Conservation (phyloP, 2,329 filamentous ascomycete species). For the Ophiocordyceps camponoti-rufipedis region DNA sequence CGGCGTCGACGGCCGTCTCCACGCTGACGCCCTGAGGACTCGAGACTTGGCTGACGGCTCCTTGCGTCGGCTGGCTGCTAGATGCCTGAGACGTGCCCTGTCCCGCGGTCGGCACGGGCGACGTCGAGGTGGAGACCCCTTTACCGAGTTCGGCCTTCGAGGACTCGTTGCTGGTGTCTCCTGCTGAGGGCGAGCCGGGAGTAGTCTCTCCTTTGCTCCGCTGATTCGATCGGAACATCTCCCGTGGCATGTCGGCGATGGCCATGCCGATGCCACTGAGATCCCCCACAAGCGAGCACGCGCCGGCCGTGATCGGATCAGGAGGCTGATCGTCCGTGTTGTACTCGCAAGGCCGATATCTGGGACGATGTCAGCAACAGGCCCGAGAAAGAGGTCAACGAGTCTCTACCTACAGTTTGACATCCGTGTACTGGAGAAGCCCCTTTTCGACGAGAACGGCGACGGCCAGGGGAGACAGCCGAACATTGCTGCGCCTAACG, state of each 20-base stretch:
- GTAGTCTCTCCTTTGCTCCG: slow-evolving; percentile 5
- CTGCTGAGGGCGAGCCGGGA: slow-evolving; percentile 1
- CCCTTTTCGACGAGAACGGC: slow-evolving; percentile 47
- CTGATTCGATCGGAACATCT: slow-evolving; percentile 28
- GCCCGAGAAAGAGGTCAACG: not conserved
- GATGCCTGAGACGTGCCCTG: slow-evolving; percentile 1
- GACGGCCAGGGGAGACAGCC: slow-evolving; percentile 55
- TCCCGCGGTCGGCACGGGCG: not conserved
- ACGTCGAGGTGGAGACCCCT: not conserved
- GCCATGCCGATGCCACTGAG: slow-evolving; percentile 66
- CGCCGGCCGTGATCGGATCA: slow-evolving; percentile 62
- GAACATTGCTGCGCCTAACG: slow-evolving; percentile 46
- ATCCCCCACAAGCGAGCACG: slow-evolving; percentile 67
- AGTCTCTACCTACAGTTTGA: slow-evolving; percentile 45
- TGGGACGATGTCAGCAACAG: slow-evolving; percentile 8
- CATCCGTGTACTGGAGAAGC: slow-evolving; percentile 46
- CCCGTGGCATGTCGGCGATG: slow-evolving; percentile 52
- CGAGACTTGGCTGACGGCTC: slow-evolving; percentile 4
- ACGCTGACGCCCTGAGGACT: slow-evolving; percentile 14
- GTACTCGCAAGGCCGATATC: slow-evolving; percentile 43
- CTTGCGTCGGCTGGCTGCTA: slow-evolving; percentile 3
- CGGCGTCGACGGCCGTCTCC: slow-evolving; percentile 45
- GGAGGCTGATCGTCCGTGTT: slow-evolving; percentile 61
- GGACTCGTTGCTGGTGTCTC: slow-evolving; percentile 1
- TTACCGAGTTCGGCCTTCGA: slow-evolving; percentile 2